phyloP scores from a whole-genome alignment of 2,329 filamentous ascomycete species.

The Epichloe festucae region DNA sequence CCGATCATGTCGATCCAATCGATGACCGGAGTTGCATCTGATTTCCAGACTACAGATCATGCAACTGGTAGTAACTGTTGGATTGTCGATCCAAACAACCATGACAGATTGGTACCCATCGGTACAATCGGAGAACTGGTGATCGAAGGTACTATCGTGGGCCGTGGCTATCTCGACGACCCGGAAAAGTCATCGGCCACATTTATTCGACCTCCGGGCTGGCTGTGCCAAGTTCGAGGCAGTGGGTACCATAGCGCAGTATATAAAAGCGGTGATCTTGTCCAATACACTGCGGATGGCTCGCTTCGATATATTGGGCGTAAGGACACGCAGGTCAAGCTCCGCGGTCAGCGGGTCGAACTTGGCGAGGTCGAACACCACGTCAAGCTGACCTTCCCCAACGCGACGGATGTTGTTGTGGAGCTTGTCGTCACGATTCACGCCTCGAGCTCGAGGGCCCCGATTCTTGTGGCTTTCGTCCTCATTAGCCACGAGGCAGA shows the following conservation, averaged over 20 bases:
- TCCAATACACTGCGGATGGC: not conserved
- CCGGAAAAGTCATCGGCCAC: not conserved
- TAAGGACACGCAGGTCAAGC: constrained; percentile 1
- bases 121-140: constrained; percentile 1
- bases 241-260: not conserved
- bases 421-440: not conserved
- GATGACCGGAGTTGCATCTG: not conserved
- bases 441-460: not conserved
- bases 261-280: constrained; percentile 2
- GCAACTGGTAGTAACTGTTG: not conserved
- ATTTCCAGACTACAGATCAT: not conserved
- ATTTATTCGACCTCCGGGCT: not conserved
- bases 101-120: not conserved
- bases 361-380: constrained; percentile 3
- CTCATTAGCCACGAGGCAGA: not conserved
- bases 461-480: not conserved
- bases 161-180: not conserved
- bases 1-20: not conserved
- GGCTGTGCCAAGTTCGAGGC: not conserved
- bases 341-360: constrained; percentile 3
- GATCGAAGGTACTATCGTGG: not conserved
- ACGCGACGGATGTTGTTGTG: not conserved
- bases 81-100: not conserved
- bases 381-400: not conserved
- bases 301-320: not conserved